Evolutionary conservation across 441 rosid genomes (phyloP).

Genomic region (Rhodomyrtus psidioides): DNA sequence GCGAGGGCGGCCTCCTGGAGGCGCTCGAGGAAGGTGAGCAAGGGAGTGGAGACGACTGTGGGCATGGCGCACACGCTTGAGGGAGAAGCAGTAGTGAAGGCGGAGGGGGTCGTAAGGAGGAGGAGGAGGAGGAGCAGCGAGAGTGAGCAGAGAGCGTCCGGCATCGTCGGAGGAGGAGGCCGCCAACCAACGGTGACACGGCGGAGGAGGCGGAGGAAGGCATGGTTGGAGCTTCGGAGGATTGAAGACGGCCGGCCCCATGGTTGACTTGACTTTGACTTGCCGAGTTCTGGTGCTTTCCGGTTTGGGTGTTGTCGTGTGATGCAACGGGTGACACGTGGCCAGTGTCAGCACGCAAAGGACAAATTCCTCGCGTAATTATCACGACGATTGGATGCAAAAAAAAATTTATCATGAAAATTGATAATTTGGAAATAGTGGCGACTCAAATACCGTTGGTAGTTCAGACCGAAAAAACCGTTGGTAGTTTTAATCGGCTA

Average conservation of each 20-base stretch:
- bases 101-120: not conserved
- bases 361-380: too few relatives aligned
- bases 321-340: too few relatives aligned
- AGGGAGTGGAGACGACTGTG: conserved; percentile 11
- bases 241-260: not conserved
- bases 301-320: too few relatives aligned
- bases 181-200: not conserved
- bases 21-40: conserved; percentile 50
- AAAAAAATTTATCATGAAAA: too few relatives aligned
- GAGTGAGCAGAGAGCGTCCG: not conserved
- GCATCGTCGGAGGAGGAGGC: not conserved
- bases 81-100: not conserved
- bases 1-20: conserved; percentile 50
- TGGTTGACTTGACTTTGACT: not conserved
- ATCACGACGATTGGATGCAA: too few relatives aligned
- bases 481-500: too few relatives aligned
- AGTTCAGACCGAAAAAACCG: too few relatives aligned
- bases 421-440: too few relatives aligned
- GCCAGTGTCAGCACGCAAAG: too few relatives aligned
- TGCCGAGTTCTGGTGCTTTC: too few relatives aligned
- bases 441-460: too few relatives aligned
- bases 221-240: not conserved
- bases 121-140: not conserved
- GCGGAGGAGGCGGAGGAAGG: not conserved
- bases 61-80: not conserved